Conservation (phyloP, 2,329 filamentous ascomycete genomes). For the Pseudocercospora macadamiae region DNA sequence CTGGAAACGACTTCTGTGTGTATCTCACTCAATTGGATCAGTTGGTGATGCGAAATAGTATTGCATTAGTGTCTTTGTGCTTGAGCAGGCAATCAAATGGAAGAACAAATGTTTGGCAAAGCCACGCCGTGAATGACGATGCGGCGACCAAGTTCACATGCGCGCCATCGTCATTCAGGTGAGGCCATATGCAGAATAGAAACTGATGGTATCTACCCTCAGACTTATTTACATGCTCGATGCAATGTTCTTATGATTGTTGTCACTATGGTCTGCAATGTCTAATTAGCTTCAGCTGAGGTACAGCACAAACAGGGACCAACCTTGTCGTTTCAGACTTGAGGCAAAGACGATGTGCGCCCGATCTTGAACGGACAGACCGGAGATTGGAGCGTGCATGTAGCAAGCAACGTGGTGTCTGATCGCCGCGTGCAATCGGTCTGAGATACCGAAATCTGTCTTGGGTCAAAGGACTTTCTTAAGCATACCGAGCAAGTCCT, state of each 20-base stretch:
- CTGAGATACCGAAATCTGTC: background rate
- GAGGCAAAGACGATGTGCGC: background rate
- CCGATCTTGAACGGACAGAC: background rate
- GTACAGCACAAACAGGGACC: constrained; percentile 1
- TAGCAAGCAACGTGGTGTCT: constrained; percentile 2
- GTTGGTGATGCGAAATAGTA: background rate
- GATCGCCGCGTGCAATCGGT: background rate
- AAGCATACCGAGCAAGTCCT: background rate
- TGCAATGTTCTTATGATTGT: background rate
- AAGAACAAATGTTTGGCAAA: too few relatives aligned
- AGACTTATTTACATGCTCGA: too few relatives aligned
- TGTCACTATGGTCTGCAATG: background rate
- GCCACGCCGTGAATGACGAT: background rate
- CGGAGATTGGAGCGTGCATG: constrained; percentile 2
- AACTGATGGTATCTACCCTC: too few relatives aligned
- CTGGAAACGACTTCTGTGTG: too few relatives aligned
- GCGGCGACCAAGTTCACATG: background rate
- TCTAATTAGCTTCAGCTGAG: constrained; percentile 7
- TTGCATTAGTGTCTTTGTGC: background rate
- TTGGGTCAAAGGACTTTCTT: background rate
- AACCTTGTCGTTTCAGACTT: constrained; percentile 11
- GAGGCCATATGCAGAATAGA: background rate
- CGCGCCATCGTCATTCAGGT: background rate
- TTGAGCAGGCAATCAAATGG: too few relatives aligned
- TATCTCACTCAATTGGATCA: background rate